Evolutionary conservation across 2,329 filamentous ascomycete species (phyloP).

Genomic region (Fusarium sp.): DNA sequence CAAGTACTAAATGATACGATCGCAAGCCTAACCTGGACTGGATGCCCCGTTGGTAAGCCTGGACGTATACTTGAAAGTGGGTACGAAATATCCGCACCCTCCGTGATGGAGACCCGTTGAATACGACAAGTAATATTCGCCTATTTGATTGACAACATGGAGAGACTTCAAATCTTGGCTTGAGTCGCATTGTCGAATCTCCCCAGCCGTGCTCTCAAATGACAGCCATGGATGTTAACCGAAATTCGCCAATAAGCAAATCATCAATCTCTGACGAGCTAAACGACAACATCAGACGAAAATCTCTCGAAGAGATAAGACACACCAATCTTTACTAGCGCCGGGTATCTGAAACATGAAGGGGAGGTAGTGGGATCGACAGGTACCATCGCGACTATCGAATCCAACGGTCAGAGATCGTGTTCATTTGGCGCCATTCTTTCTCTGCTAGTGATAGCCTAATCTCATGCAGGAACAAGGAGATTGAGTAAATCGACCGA

Average conservation of each 20-base stretch:
- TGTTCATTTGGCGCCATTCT: background rate
- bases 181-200: background rate
- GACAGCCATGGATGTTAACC: background rate
- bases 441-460: background rate
- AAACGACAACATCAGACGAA: background rate
- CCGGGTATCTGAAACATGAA: slow-evolving; percentile 36
- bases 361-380: background rate
- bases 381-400: background rate
- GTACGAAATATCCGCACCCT: background rate
- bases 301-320: background rate
- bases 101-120: background rate
- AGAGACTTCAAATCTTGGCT: background rate
- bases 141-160: background rate
- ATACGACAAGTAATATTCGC: background rate
- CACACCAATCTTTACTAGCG: slow-evolving; percentile 8
- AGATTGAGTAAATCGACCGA: background rate
- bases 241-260: background rate
- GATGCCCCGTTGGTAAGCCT: background rate
- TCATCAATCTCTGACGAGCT: background rate
- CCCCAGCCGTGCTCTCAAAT: background rate
- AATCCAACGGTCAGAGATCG: background rate
- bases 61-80: background rate
- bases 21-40: background rate
- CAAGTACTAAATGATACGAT: background rate
- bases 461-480: background rate